phyloP scores from a whole-genome alignment of 805 yeast species.

The Saccharomycopsis sp. region DNA sequence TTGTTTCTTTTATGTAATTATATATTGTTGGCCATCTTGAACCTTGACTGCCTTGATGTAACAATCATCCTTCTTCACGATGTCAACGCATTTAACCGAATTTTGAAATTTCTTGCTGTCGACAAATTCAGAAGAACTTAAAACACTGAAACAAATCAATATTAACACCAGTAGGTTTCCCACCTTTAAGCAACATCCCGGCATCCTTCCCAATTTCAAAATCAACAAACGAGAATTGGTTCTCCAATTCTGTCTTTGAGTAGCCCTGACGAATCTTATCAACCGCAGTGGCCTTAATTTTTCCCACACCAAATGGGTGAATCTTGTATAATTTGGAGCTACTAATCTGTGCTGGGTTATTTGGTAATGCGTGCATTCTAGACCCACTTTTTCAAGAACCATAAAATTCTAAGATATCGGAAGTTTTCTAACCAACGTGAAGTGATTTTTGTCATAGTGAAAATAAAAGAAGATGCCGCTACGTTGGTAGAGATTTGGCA shows the following conservation, averaged over 20 bases:
- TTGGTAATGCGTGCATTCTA: too few relatives aligned
- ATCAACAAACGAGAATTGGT: slow-evolving; percentile 37
- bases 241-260: slow-evolving; percentile 40
- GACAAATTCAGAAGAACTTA: slow-evolving; percentile 23
- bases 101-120: slow-evolving; percentile 24
- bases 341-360: too few relatives aligned
- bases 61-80: slow-evolving; percentile 18
- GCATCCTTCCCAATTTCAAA: slow-evolving; percentile 30
- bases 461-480: too few relatives aligned
- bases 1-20: too few relatives aligned
- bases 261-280: slow-evolving; percentile 42
- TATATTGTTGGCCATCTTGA: too few relatives aligned
- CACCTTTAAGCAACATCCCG: slow-evolving; percentile 42
- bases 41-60: too few relatives aligned
- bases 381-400: too few relatives aligned
- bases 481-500: too few relatives aligned
- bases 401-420: slow-evolving; percentile 52
- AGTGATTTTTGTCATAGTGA: too few relatives aligned
- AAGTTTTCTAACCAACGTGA: slow-evolving; percentile 41
- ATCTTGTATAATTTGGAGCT: too few relatives aligned
- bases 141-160: slow-evolving; percentile 42
- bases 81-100: slow-evolving; percentile 24
- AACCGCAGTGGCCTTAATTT: slow-evolving; percentile 37
- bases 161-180: slow-evolving; percentile 48
- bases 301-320: slow-evolving; percentile 43